A percentile compares a stretch with the other conserved stretches of the same genome.
These are phyloP conservation scores for Blepharisma japonicum DNA, from an alignment of 73 alveolate species.

Conservation along the genomic window DNA sequence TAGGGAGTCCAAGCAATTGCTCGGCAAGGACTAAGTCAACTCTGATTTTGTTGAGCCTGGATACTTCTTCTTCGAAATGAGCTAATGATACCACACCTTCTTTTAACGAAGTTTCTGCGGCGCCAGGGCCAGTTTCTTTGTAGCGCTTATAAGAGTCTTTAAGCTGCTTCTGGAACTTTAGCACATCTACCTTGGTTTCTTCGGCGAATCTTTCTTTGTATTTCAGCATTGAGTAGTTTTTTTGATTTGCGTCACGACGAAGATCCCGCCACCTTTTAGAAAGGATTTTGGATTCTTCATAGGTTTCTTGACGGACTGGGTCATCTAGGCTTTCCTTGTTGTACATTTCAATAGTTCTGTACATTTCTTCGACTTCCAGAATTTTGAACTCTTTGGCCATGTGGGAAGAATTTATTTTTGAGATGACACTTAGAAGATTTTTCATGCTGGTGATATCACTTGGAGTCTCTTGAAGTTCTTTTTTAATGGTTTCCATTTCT, in stretches of 20 bases:
- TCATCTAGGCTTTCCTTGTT: slow-evolving; percentile 29
- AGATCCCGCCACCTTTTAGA: slow-evolving; percentile 88
- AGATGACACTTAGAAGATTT: slow-evolving; percentile 79
- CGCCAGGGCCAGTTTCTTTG: slow-evolving; percentile 93
- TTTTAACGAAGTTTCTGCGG: slow-evolving; percentile 81
- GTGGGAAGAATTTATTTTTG: slow-evolving; percentile 84
- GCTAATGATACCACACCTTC: slow-evolving; percentile 85
- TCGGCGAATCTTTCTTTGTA: slow-evolving; percentile 89
- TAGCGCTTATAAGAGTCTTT: slow-evolving; percentile 80
- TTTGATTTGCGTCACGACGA: slow-evolving; percentile 91
- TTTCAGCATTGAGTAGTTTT: slow-evolving; percentile 88
- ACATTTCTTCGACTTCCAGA: slow-evolving; percentile 91
- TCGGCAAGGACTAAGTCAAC: slow-evolving; percentile 96
- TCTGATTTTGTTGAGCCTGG: slow-evolving; percentile 79
- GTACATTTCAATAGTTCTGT: slow-evolving; percentile 90
- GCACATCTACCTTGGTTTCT: slow-evolving; percentile 91
- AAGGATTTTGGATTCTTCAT: slow-evolving; percentile 65
- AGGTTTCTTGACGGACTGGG: slow-evolving; percentile 68
- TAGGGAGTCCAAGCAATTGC: slow-evolving; percentile 91
- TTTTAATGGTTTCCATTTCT: slow-evolving; percentile 78
- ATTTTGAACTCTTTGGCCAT: slow-evolving; percentile 98
- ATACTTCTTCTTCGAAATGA: slow-evolving; percentile 69
- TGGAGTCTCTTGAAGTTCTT: slow-evolving; percentile 77
- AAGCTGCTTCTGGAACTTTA: slow-evolving; percentile 77
- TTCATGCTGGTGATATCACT: slow-evolving; percentile 87